Evolutionary conservation across 2,329 filamentous ascomycete species (phyloP).

Genomic region (Diaporthe aspalathi): DNA sequence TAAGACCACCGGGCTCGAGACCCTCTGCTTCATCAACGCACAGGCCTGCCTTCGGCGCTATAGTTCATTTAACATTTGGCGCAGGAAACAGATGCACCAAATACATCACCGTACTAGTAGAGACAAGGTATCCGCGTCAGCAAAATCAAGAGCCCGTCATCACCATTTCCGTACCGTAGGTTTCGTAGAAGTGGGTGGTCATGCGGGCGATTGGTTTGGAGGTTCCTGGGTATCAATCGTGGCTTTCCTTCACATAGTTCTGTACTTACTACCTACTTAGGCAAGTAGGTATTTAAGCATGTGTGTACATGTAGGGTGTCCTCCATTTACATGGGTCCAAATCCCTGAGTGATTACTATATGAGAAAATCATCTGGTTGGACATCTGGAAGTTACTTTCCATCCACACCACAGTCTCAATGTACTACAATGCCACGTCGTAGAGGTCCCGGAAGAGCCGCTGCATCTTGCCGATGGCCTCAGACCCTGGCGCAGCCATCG

Average conservation of each 20-base stretch:
- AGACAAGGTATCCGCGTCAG: not conserved
- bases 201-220: no score
- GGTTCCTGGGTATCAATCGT: no score
- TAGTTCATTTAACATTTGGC: not conserved
- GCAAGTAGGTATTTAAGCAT: no score
- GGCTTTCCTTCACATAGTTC: no score
- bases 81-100: not conserved
- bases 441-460: not conserved
- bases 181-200: no score
- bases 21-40: not conserved
- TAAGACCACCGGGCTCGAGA: not conserved
- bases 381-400: not conserved
- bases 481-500: not conserved
- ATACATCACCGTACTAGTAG: not conserved
- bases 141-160: no score
- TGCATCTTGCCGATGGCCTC: not conserved
- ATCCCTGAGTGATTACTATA: no score
- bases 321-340: no score
- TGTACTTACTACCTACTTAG: no score
- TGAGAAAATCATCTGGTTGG: not conserved
- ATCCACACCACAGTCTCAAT: conserved; percentile 1
- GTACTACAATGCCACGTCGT: conserved; percentile 6
- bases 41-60: not conserved
- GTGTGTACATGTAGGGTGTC: no score
- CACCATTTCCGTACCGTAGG: no score